Evolutionary conservation across 441 rosid species (phyloP).

Genomic region (Viola pubescens): DNA sequence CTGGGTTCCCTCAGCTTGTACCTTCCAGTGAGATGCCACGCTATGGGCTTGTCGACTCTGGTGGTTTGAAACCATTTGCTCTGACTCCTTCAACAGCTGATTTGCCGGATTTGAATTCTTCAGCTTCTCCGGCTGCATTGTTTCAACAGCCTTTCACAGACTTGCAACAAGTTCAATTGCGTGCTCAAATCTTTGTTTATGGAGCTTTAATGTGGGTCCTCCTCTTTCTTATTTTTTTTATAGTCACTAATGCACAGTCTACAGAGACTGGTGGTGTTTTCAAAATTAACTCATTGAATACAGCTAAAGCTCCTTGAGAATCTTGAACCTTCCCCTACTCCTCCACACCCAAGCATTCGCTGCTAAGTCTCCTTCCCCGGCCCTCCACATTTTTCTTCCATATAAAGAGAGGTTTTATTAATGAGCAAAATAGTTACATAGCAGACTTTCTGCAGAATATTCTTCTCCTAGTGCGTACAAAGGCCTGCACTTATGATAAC

Average conservation of each 20-base stretch:
- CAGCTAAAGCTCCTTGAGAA: no score
- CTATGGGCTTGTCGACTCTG: conserved; percentile 37
- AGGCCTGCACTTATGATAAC: no score
- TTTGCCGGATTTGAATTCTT: conserved; percentile 68
- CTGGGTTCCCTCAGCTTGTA: conserved; percentile 40
- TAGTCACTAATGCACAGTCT: not conserved
- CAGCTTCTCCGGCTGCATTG: conserved; percentile 43
- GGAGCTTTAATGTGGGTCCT: conserved; percentile 87
- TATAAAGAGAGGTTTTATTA: no score
- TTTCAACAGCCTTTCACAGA: conserved; percentile 95
- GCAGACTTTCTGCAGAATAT: no score
- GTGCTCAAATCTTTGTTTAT: conserved; percentile 97
- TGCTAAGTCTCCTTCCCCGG: no score
- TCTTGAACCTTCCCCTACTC: no score
- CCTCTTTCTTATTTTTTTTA: not conserved
- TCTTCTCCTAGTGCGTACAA: no score
- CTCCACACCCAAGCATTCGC: no score
- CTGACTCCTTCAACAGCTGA: conserved; percentile 40
- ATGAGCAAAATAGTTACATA: no score
- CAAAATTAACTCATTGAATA: not conserved
- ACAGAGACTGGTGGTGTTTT: not conserved
- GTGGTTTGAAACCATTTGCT: conserved; percentile 42
- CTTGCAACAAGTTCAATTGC: conserved; percentile 95
- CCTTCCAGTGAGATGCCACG: conserved; percentile 56
- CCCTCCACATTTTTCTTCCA: no score